Base-by-base conservation (phyloP, 805 yeast species). In the Ascoidea rubescens region DNA sequence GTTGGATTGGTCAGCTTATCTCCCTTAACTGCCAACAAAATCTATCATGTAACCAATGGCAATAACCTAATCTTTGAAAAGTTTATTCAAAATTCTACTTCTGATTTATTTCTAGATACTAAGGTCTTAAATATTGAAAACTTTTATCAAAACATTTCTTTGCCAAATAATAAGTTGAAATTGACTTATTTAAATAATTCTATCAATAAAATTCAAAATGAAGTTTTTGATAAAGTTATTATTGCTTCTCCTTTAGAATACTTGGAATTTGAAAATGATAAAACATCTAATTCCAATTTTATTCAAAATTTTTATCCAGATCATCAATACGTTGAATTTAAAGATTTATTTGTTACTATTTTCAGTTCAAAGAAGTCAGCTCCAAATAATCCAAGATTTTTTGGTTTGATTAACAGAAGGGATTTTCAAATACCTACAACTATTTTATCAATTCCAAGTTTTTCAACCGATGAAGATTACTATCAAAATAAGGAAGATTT, bases 191-290 rank as follows among this genome's bases (percentile, higher is more conserved):
- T 10, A 10, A 37, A 37, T 37, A 37, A 37, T 37, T 14, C 31
- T 17, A 42, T 42, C 12, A 33, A 50, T 1, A 16, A 32, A 5
- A 46, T 52, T 12, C 47, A 48, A 37, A 51, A 51, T 4, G 60
- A 62, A 12, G 37, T 45, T 3, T 75, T 65, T 55, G 78, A 75
- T 53, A 62, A 71, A 30, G 74, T 75, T 5, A 61, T 75, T 17
- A 57, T 75, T 17, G 78, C 78, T 1, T 62, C 74, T 0, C 79
- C 79, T 2, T 57, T 61, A 31, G 56, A 62, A 43, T 68, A 64
- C 14, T 37, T 37, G 14, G 43, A 37, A 10, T 37, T 37, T 10
- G 14, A 37, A 10, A 4, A 37, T 37, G 43, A 37, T 37, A 2
- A 2, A 37, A 21, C 28, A 21, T 21, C 3, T 21, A 21, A 21